Percentiles rank a stretch among this genome's conserved stretches.
Conservation (phyloP, 225 moss, liverwort and hornwort genomes). For the Lunularia cruciata region DNA sequence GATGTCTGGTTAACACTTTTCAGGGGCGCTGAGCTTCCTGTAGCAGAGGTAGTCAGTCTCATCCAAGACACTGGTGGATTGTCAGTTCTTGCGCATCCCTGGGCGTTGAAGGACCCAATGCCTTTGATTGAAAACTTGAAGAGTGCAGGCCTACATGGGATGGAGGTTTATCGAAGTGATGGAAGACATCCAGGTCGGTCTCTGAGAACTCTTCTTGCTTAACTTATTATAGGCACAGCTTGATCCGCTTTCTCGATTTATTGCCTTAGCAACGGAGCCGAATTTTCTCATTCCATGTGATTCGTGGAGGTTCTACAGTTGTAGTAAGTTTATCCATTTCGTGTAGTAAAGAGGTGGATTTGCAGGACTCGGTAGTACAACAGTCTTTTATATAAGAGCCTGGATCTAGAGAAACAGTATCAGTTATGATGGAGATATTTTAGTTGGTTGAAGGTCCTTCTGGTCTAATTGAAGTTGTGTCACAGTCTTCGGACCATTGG, state of each 20-base stretch:
- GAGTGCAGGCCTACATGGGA: constrained; percentile 72
- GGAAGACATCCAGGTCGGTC: constrained; percentile 69
- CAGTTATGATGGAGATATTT: too few relatives aligned
- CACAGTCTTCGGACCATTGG: constrained; percentile 57
- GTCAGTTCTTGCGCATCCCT: constrained; percentile 89
- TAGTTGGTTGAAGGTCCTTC: not conserved
- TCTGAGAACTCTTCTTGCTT: not conserved
- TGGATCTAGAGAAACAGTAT: too few relatives aligned
- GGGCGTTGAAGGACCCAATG: constrained; percentile 71
- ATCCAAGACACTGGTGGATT: constrained; percentile 76
- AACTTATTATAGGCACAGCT: not conserved
- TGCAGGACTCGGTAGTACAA: too few relatives aligned
- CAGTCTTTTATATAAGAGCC: not conserved
- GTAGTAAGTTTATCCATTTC: too few relatives aligned
- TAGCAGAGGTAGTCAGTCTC: constrained; percentile 73
- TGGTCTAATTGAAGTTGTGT: constrained; percentile 5
- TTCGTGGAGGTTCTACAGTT: not conserved
- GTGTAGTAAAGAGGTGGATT: too few relatives aligned
- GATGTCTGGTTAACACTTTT: not conserved
- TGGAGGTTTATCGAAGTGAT: constrained; percentile 78
- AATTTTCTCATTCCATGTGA: too few relatives aligned
- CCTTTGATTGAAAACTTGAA: constrained; percentile 70
- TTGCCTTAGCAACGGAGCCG: too few relatives aligned
- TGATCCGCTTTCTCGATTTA: too few relatives aligned
- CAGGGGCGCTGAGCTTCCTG: constrained; percentile 95